Base-by-base conservation (phyloP, 2,329 filamentous ascomycete species). In the Fusarium albidum region DNA sequence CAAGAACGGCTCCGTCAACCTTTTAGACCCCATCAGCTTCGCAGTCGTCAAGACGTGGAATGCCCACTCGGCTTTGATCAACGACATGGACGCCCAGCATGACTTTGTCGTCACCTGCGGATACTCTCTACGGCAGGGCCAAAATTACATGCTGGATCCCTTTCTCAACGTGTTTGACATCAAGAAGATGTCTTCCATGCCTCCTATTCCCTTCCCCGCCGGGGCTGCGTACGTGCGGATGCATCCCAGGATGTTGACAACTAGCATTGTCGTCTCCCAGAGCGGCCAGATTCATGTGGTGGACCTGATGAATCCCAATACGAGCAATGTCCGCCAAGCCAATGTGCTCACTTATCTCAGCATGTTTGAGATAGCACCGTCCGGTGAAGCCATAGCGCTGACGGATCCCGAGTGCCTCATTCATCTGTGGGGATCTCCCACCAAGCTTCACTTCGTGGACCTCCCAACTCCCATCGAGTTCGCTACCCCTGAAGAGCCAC, bases 71-170 rank as follows among this genome's bases (percentile, higher is more conserved):
- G 90, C 91, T 9, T 85, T 87, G 44, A 91, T 99, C 70, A 96
- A 92, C 72, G 94, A 98, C 71, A 97, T 99, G 91, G 95, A 99
- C 76, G 92, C 93, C 9, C 91, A 95, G 69, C 91, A 95, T 68
- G 94, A 98, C 71, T 95, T 95, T 63, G 86, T 99, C 47, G 90
- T 98, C 17, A 98, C 95, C 5, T 99, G 95, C 72, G 95, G 95
- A 29, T 96, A 91, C 74, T 96, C 94, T 2, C 83, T 92, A 18
- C 86, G 94, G 62, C 92, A 93, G 67, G 74, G 77, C 3, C 77
- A 79, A 50, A 86, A 86, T 33, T 90, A 90, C 59, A 92, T 96
- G 78, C 84, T 96, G 28, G 95, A 99, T 69, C 91, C 92, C 0
- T 87, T 98, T 52, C 91, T 96, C 53, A 96, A 97, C 65, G 92